These are phyloP conservation scores for Gracilariopsis chorda DNA, from an alignment of 23 red algal species.

Conservation along the genomic window DNA sequence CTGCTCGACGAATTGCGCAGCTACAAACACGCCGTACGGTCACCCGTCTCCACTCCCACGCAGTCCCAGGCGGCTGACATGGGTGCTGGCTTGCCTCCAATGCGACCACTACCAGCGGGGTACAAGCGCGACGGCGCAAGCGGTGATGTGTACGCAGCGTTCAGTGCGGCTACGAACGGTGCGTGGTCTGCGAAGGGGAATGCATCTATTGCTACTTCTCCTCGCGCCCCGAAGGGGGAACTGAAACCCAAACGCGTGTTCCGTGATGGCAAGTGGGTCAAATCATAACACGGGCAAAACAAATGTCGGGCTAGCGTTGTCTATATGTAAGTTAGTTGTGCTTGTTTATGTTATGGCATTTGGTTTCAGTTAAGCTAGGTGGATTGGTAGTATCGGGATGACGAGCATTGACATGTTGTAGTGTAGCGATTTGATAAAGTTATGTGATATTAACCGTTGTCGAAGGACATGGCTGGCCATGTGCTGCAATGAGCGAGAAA, in stretches of 20 bases:
- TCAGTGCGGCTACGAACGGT: too few species aligned
- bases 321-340: neutral
- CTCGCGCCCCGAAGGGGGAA: neutral
- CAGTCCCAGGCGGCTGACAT: neutral
- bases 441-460: neutral
- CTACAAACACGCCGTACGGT: conserved; percentile 2
- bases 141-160: too few species aligned
- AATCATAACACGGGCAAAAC: neutral
- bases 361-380: neutral
- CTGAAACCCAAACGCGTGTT: conserved; percentile 7
- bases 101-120: neutral
- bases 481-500: neutral
- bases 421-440: neutral
- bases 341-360: neutral
- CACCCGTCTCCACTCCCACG: neutral
- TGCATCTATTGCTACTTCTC: too few species aligned
- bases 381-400: neutral
- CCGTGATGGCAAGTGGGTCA: conserved; percentile 49
- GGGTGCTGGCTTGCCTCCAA: neutral
- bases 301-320: neutral
- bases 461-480: neutral
- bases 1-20: conserved; percentile 56
- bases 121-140: too few species aligned
- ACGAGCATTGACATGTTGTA: neutral
- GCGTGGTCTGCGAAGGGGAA: too few species aligned